Conservation (phyloP, 371 early-diverging fungal species). For the Mortierella sp. region DNA sequence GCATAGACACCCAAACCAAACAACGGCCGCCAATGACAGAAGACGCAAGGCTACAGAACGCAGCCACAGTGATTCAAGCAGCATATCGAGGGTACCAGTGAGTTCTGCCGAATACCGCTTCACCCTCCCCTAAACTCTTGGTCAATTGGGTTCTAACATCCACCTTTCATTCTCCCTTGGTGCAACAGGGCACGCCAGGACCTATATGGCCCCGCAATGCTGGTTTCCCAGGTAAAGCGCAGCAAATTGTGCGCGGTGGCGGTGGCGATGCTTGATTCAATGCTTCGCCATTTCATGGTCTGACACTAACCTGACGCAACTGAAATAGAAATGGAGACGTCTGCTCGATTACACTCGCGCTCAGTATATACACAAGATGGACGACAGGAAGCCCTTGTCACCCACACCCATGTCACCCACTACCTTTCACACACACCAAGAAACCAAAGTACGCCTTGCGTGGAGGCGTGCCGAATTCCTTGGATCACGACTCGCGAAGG, state of each 20-base stretch:
- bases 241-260: neutral
- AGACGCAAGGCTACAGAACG: constrained; percentile 14
- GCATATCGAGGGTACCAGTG: constrained; percentile 39
- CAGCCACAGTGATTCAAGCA: constrained; percentile 31
- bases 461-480: constrained; percentile 50
- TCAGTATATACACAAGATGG: constrained; percentile 34
- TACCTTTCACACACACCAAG: constrained; percentile 10
- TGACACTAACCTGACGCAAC: neutral
- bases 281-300: neutral
- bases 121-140: neutral
- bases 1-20: too few species aligned
- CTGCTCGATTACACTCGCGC: constrained; percentile 31
- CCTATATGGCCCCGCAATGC: constrained; percentile 21
- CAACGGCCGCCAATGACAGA: too few species aligned
- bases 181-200: constrained; percentile 27
- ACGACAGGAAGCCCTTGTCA: constrained; percentile 9
- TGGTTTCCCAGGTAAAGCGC: constrained; percentile 28
- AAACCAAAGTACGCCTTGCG: constrained; percentile 17
- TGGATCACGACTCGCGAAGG: constrained; percentile 44
- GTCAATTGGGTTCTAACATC: neutral
- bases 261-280: neutral
- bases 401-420: neutral
- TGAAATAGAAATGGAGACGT: constrained; percentile 38
- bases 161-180: too few species aligned
- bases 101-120: neutral